Conservation (phyloP, 805 yeast species). For the Nakazawaea sp. region DNA sequence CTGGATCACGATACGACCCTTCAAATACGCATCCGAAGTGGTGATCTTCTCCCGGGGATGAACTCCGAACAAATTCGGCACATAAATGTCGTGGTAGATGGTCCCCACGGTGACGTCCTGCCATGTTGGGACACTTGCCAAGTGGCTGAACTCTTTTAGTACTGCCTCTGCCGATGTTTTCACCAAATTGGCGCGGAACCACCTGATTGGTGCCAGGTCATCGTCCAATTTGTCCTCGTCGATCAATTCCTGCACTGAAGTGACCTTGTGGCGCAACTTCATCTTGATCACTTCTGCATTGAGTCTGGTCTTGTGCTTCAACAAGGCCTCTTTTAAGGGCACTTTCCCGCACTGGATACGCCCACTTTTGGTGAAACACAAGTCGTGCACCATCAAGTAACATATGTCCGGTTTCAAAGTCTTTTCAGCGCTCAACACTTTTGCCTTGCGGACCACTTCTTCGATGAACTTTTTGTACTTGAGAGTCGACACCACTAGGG, state of each 20-base stretch:
- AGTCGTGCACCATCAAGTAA: conserved; percentile 71
- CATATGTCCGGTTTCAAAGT: conserved; percentile 42
- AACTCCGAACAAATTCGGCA: conserved; percentile 76
- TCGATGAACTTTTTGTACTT: conserved; percentile 60
- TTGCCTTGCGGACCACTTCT: conserved; percentile 59
- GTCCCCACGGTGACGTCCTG: conserved; percentile 42
- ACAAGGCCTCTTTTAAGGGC: conserved; percentile 73
- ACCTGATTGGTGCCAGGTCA: conserved; percentile 67
- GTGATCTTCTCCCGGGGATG: conserved; percentile 71
- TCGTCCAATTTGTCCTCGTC: conserved; percentile 39
- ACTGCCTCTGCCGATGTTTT: conserved; percentile 35
- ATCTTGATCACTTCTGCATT: conserved; percentile 76
- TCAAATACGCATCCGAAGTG: conserved; percentile 56
- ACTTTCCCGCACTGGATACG: conserved; percentile 87
- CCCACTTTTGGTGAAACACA: conserved; percentile 66
- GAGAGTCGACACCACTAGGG: conserved; percentile 73
- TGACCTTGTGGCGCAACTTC: conserved; percentile 66
- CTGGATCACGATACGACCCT: conserved; percentile 83
- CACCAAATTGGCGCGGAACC: conserved; percentile 73
- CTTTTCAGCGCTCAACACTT: conserved; percentile 50
- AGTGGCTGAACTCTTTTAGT: conserved; percentile 31
- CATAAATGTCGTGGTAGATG: conserved; percentile 65
- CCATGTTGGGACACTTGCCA: conserved; percentile 39
- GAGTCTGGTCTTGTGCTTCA: conserved; percentile 73
- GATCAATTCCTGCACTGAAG: conserved; percentile 43